Evolutionary conservation across 2,329 filamentous ascomycete species (phyloP).

Genomic region (Escovopsis sp.): DNA sequence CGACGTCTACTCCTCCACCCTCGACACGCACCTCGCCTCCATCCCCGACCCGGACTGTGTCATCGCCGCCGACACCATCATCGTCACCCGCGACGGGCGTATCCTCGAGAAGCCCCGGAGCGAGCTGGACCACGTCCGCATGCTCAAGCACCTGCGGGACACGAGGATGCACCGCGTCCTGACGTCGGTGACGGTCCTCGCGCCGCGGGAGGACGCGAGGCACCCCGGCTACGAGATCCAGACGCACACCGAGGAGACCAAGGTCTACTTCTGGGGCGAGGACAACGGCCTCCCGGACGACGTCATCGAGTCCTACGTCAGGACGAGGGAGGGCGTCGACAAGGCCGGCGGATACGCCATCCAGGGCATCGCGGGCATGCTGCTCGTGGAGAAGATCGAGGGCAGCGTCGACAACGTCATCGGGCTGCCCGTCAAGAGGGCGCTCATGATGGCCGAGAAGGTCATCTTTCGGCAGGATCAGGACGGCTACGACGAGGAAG

Average conservation of each 20-base stretch:
- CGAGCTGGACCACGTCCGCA: slow-evolving; percentile 67
- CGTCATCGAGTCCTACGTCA: slow-evolving; percentile 63
- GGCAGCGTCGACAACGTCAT: slow-evolving; percentile 91
- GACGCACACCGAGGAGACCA: slow-evolving; percentile 76
- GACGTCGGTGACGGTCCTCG: slow-evolving; percentile 73
- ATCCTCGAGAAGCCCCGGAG: slow-evolving; percentile 85
- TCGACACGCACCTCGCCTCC: slow-evolving; percentile 28
- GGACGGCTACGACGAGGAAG: slow-evolving; percentile 32
- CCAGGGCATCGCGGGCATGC: slow-evolving; percentile 73
- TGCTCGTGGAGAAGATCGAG: slow-evolving; percentile 79
- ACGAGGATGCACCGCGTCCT: slow-evolving; percentile 65
- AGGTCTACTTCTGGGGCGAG: slow-evolving; percentile 67
- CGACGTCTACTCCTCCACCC: slow-evolving; percentile 44
- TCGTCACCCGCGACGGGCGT: slow-evolving; percentile 58
- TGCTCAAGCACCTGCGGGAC: slow-evolving; percentile 73
- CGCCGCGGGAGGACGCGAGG: slow-evolving; percentile 63
- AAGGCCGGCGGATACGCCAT: slow-evolving; percentile 95
- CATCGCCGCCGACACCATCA: slow-evolving; percentile 80
- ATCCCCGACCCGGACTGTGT: slow-evolving; percentile 64
- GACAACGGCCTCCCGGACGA: slow-evolving; percentile 53
- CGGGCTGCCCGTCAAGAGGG: slow-evolving; percentile 68
- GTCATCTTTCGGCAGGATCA: slow-evolving; percentile 64
- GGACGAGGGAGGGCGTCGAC: slow-evolving; percentile 81
- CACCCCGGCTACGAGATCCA: slow-evolving; percentile 78
- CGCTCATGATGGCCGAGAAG: slow-evolving; percentile 72